Evolutionary conservation across 225 moss, liverwort and hornwort species (phyloP), one percentile per base, ranked within the genome.

Genomic region (Physcomitrium patens): DNA sequence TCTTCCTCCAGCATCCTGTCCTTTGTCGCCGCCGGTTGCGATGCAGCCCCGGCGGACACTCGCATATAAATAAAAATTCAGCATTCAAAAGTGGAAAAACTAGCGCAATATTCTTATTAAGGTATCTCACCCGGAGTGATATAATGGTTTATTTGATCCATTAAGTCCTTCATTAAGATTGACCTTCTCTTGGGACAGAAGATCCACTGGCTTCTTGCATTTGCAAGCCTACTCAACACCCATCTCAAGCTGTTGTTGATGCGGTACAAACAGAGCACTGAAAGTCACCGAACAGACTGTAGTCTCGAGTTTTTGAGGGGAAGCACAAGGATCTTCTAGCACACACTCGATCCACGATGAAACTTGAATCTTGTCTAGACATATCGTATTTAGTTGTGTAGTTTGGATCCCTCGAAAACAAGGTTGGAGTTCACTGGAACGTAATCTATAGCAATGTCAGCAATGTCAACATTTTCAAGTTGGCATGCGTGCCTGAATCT

Each of bases 171-270:
- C 48, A 27, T 62, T 68, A 76, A 93, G 78, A 62, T 76, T 72
- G 44, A 56, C 42, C 77, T 96, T 96, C 78, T 87, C 86, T 52
- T 80, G 69, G 58, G 74, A 79, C 59, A 87, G 81, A 42, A 70
- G 46, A 26, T 83, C 79, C 51, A 90, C 74, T 77, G 87, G 83
- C 64, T 77, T 82, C 74, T 87, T 91, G 6, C 71, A 72, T 63
- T 76, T 84, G 69, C 75, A 77, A 70, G 90, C 71, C 66, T 96
- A 90, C 62, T 80, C 83, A 53, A 70, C 79, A 19, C 83, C 74
- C 7, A 81, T 76, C 77, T 87, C 79, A 27, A 88, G 75, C 55
- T 81, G 77, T 67, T 93, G 87, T 37, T 85, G 85, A 76, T 80
- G 78, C 85, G 82, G 83, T 73, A 62, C 60, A 81, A 62, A 57